Base-by-base conservation (phyloP, 331 rosid genomes). In the Arachis monticola region DNA sequence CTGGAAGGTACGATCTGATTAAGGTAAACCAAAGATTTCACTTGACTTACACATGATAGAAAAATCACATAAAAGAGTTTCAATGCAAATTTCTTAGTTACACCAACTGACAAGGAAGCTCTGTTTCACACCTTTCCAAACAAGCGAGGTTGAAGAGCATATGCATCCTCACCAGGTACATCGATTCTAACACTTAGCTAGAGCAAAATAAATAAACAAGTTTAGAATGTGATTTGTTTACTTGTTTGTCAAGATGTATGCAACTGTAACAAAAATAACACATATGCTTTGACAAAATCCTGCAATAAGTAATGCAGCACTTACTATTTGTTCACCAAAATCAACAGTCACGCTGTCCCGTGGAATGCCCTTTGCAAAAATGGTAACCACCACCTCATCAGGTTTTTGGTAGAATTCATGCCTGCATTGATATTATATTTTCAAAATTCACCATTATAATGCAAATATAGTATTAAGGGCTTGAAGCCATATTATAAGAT, bases 311-410 rank as follows among this genome's bases (percentile, higher is more conserved):
- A 27, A 27, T 27, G 30, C 30, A 27, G 30, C 30, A 1, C 30
- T 38, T 38, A 38, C 41, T 91, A 92, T 94, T 90, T 94, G 99
- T 86, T 86, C 97, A 60, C 99, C 99, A 56, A 88, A 94, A 41
- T 90, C 90, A 6, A 92, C 83, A 61, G 79, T 27, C 48, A 92
- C 81, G 79, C 76, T 79, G 56, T 88, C 74, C 65, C 80, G 83
- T 17, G 85, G 89, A 70, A 94, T 56, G 72, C 93, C 88, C 88
- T 87, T 93, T 0, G 98, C 98, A 75, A 93, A 88, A 73, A 93
- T 83, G 42, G 97, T 90, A 71, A 91, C 82, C 7, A 93, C 97
- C 83, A 81, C 92, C 82, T 89, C 93, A n/a, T 93, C 93, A 51
- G 85, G 83, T 82, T 83, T 90, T 88, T 93, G 98, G 86, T 85